Evolutionary conservation across 352 stramenopile genomes (phyloP), one percentile per base, ranked within the genome.

Genomic region (Phytophthora melonis): DNA sequence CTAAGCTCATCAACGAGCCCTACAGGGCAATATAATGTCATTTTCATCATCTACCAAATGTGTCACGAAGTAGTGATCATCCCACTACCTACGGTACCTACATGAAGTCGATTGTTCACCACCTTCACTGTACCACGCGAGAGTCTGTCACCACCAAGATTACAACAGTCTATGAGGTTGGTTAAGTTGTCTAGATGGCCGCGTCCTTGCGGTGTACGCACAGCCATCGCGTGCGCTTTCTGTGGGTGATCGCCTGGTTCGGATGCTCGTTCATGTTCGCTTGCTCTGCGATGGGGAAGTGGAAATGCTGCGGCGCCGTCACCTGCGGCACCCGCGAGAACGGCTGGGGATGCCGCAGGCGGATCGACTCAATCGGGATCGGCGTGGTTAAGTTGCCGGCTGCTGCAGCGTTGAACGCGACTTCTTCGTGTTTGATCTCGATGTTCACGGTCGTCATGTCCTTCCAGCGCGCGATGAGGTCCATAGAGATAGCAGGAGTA

Each of bases 401-500:
- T 21, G 30, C 32, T 23, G 63, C 25, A 69, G 74, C 41, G 2
- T 58, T 52, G 7, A 70, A 50, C 18, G 43, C 58, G 14, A 68
- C n/a, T 58, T 93, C 86, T 57, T 86, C 71, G 74, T 94, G 84
- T 66, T 87, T 78, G 63, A 95, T 90, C 58, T 88, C 79, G 23
- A 95, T 85, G 68, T 92, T 91, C 32, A 95, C 89, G 59, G 88
- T 86, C 58, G 80, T 78, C 47, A 82, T 74, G 54, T 90, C 87
- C 39, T 85, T 85, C 89, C 89, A 95, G 36, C 87, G 84, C 36
- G 88, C 79, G 52, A 95, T 77, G 16, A 95, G 74, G 58, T 95
- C 86, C 63, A 91, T 89, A 2, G 83, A 89, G 21, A 94, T 85
- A 25, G 64, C 68, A 10, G 79, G 58, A 32, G 36, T 59, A 16